These are phyloP conservation scores for Lolium rigidum DNA, from an alignment of 176 grass and related monocot genomes.

Conservation along the genomic window DNA sequence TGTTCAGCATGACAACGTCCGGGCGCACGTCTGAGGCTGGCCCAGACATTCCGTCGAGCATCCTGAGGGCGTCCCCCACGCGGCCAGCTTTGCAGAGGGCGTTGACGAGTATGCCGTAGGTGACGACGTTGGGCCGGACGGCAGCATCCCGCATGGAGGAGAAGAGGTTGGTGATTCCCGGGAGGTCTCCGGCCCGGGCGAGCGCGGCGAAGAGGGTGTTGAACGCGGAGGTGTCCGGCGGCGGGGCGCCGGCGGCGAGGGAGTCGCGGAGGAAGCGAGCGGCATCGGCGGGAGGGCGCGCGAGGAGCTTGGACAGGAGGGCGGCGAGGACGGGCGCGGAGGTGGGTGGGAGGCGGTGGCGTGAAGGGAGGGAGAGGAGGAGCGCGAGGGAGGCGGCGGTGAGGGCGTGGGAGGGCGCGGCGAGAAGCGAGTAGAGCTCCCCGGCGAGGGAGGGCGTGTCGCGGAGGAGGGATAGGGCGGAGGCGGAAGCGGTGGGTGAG, in stretches of 20 bases:
- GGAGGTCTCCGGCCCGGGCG: slow-evolving; percentile 39
- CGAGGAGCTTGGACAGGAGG: slow-evolving; percentile 54
- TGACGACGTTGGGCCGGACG: slow-evolving; percentile 41
- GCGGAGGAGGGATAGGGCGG: slow-evolving; percentile 38
- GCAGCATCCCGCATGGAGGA: slow-evolving; percentile 51
- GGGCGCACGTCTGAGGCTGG: slow-evolving; percentile 45
- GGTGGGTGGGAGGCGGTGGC: slow-evolving; percentile 47
- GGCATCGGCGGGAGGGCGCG: slow-evolving; percentile 39
- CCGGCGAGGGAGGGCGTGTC: slow-evolving; percentile 27
- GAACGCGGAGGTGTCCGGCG: slow-evolving; percentile 47
- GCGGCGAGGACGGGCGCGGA: slow-evolving; percentile 39
- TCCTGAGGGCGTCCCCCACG: slow-evolving; percentile 57
- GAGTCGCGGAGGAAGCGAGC: slow-evolving; percentile 59
- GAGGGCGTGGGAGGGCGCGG: slow-evolving; percentile 13
- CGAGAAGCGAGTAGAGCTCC: slow-evolving; percentile 47
- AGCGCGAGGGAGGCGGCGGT: slow-evolving; percentile 20
- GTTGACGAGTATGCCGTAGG: slow-evolving; percentile 69
- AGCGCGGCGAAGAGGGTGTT: slow-evolving; percentile 60
- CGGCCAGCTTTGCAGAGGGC: slow-evolving; percentile 59
- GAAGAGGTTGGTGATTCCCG: slow-evolving; percentile 55
- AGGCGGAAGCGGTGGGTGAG: not conserved
- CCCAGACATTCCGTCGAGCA: slow-evolving; percentile 76
- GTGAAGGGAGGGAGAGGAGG: slow-evolving; percentile 55
- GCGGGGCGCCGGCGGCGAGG: slow-evolving; percentile 47
- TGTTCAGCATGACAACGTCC: slow-evolving; percentile 59